These are phyloP conservation scores for Adiantum capillusveneris DNA, from an alignment of 75 land plant species.

Conservation along the genomic window DNA sequence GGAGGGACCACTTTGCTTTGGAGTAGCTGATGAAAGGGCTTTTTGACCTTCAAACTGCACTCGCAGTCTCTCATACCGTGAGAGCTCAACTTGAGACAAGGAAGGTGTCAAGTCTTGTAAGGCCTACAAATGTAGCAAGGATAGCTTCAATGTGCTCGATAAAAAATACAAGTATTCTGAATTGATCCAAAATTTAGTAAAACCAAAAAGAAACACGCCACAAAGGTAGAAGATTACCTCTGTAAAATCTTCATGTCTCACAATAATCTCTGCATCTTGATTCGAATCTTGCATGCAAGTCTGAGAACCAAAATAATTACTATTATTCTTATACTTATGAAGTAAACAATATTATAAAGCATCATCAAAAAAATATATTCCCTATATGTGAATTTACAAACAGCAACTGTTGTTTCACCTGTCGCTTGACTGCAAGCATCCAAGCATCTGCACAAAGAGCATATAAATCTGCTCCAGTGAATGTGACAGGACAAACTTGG, in stretches of 20 bases:
- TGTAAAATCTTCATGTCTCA: conserved; percentile 72
- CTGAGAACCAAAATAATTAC: conserved; percentile 1
- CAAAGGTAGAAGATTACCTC: too few relatives aligned
- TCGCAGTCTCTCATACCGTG: conserved; percentile 63
- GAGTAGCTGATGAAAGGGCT: not conserved
- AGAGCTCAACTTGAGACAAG: conserved; percentile 66
- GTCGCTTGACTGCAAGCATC: conserved; percentile 84
- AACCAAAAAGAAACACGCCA: too few relatives aligned
- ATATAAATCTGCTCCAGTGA: conserved; percentile 96
- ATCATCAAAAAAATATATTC: too few relatives aligned
- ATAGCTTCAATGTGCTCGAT: too few relatives aligned
- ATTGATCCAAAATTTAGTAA: too few relatives aligned
- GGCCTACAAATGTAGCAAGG: conserved; percentile 36
- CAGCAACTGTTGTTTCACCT: too few relatives aligned
- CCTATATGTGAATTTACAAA: conserved; percentile 16
- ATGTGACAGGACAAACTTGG: conserved; percentile 72
- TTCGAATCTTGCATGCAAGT: not conserved
- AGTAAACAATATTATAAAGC: too few relatives aligned
- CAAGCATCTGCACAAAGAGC: conserved; percentile 98
- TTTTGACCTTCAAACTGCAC: conserved; percentile 66
- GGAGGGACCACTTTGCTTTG: not conserved
- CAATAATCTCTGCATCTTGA: conserved; percentile 23
- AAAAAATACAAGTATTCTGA: too few relatives aligned
- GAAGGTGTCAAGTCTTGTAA: conserved; percentile 78
- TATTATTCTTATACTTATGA: too few relatives aligned